Evolutionary conservation across 2,329 filamentous ascomycete species (phyloP).

Genomic region (Colletotrichum orchidophilum): DNA sequence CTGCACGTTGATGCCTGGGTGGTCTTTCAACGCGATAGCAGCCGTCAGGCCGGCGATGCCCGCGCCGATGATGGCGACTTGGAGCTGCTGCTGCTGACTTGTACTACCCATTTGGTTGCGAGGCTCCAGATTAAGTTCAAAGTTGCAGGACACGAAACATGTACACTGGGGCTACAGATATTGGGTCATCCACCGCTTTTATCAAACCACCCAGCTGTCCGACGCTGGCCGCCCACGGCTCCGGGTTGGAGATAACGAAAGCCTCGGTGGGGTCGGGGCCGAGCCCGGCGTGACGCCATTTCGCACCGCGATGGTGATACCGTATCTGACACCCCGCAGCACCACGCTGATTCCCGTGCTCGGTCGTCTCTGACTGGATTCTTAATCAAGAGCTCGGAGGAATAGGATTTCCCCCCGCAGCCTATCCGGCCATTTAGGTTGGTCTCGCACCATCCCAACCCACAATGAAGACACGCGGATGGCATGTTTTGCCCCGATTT

Average conservation of each 20-base stretch:
- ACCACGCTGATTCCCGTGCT: background rate
- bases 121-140: background rate
- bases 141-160: background rate
- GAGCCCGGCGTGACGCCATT: constrained; percentile 32
- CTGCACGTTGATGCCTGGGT: constrained; percentile 53
- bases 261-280: constrained; percentile 23
- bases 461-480: constrained; percentile 22
- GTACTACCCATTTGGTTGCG: background rate
- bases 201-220: background rate
- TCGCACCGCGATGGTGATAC: constrained; percentile 29
- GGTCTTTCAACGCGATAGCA: constrained; percentile 54
- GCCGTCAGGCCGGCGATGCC: constrained; percentile 61
- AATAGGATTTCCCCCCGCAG: background rate
- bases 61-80: constrained; percentile 58
- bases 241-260: constrained; percentile 18
- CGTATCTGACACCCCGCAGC: constrained; percentile 15
- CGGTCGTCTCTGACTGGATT: background rate
- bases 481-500: constrained; percentile 9
- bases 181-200: background rate
- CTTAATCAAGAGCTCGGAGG: constrained; percentile 2
- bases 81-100: constrained; percentile 38
- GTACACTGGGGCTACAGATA: too few species aligned
- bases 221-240: background rate
- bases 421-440: background rate
- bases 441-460: constrained; percentile 17